phyloP scores from a whole-genome alignment of 371 early-diverging fungal genomes.

The Nematocida major region DNA sequence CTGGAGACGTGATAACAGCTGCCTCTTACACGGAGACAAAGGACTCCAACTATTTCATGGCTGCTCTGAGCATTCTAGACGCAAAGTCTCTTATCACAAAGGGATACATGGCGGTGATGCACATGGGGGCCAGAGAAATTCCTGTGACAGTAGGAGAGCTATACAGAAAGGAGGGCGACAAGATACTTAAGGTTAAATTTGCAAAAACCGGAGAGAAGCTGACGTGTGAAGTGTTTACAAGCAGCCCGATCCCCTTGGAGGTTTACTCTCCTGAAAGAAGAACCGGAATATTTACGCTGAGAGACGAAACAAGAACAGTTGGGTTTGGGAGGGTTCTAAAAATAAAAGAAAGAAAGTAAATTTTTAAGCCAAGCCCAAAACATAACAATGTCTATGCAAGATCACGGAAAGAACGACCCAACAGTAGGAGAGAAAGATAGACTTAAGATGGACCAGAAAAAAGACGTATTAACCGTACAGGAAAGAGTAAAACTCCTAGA shows the following conservation, averaged over 20 bases:
- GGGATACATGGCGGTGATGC: conserved; percentile 64
- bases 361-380: not conserved
- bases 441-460: not conserved
- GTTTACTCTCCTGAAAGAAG: conserved; percentile 24
- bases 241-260: conserved; percentile 47
- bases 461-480: conserved; percentile 27
- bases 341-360: conserved; percentile 57
- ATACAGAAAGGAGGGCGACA: conserved; percentile 57
- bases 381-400: not conserved
- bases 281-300: conserved; percentile 61
- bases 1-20: conserved; percentile 56
- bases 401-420: conserved; percentile 18
- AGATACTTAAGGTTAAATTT: conserved; percentile 57
- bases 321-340: conserved; percentile 62
- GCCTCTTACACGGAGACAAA: conserved; percentile 6
- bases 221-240: conserved; percentile 53
- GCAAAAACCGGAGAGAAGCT: conserved; percentile 59
- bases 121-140: conserved; percentile 54
- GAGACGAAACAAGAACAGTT: conserved; percentile 63
- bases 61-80: conserved; percentile 59
- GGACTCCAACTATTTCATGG: conserved; percentile 57
- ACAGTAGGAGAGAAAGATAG: not conserved
- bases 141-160: conserved; percentile 59
- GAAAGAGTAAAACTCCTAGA: conserved; percentile 36
- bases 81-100: conserved; percentile 55